Base-by-base conservation (phyloP, 2,329 filamentous ascomycete species). In the Phialemonium atrogriseum region DNA sequence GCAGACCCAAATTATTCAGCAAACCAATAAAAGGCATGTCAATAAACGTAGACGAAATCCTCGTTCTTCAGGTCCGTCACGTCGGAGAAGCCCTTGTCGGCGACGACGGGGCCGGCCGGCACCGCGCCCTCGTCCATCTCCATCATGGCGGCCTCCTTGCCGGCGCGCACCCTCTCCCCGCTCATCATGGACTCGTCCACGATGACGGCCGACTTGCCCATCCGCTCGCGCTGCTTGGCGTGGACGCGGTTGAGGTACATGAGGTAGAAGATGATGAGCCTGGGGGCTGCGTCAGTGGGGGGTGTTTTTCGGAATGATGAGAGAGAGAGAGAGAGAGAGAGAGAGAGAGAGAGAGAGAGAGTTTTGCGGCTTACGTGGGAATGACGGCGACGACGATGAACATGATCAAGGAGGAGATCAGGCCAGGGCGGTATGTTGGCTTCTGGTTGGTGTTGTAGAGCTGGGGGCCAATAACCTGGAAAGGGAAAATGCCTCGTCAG, bases 391-490 rank as follows among this genome's bases (percentile, higher is more conserved):
- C 58, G 2, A 70, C 57, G 16, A 75, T 57, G 48, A 79, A 80
- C 24, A 80, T 58, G 0, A 64, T 61, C 5, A 81, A 62, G 34
- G 77, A 78, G 3, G 70, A 67, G n/a, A 64, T 56, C 2, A 80
- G 58, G 2, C 76, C 75, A 10, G 71, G 60, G 5, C 54, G 53
- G 44, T 80, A 80, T 3, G 64, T 51, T 0, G 76, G 76, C 19
- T 66, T 68, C 43, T 80, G 73, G 3, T 59, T 60, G 0, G 71
- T 68, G 15, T 65, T 73, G 54, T 77, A 80, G 2, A 80, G 54
- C 34, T 73, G 69, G 0, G 76, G 76, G 0, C 77, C 77, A 24
- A 23, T 27, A 11, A 27, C 8, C 7, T 26, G 21, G n/a, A 23
- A n/a, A n/a, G 9, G 9, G n/a, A 23, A n/a, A n/a, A 23, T 23